These are phyloP conservation scores for Gnomoniopsis smithogilvyi DNA, from an alignment of 2,329 filamentous ascomycete species.

Conservation along the genomic window DNA sequence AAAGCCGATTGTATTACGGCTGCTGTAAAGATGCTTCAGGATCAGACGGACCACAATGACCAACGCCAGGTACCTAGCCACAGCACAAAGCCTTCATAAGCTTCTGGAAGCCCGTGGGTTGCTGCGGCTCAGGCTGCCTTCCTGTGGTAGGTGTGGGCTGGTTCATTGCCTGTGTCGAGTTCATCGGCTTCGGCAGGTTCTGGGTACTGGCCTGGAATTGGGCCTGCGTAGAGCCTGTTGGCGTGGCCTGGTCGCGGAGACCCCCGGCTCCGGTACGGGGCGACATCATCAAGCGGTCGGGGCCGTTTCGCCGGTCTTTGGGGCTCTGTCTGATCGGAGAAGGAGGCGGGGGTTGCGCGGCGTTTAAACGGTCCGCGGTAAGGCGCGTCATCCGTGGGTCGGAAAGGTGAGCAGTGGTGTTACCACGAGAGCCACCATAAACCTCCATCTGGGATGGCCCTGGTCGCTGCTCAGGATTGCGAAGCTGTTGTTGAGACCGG, in stretches of 20 bases:
- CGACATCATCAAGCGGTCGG: constrained; percentile 70
- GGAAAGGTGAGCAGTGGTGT: constrained; percentile 59
- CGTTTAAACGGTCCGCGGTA: constrained; percentile 88
- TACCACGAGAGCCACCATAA: constrained; percentile 68
- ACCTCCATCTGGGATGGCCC: constrained; percentile 83
- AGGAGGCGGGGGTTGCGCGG: constrained; percentile 84
- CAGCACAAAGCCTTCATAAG: constrained; percentile 92
- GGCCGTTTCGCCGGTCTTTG: constrained; percentile 74
- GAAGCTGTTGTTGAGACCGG: constrained; percentile 44
- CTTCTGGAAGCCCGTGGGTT: constrained; percentile 84
- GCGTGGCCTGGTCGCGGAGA: constrained; percentile 74
- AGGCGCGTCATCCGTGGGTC: constrained; percentile 55
- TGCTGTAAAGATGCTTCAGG: not conserved
- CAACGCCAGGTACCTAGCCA: constrained; percentile 49
- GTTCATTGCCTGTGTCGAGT: constrained; percentile 58
- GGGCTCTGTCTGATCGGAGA: constrained; percentile 79
- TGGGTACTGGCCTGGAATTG: constrained; percentile 96
- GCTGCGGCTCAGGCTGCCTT: constrained; percentile 59
- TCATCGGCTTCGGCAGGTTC: constrained; percentile 69
- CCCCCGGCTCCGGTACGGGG: constrained; percentile 72
- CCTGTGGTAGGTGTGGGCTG: constrained; percentile 52
- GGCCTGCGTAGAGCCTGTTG: constrained; percentile 87
- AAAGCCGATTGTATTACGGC: constrained; percentile 6
- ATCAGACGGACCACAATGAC: constrained; percentile 18
- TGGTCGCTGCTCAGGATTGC: constrained; percentile 73